phyloP scores from a whole-genome alignment of 106 monocot species.

The Hemerocallis citrina region DNA sequence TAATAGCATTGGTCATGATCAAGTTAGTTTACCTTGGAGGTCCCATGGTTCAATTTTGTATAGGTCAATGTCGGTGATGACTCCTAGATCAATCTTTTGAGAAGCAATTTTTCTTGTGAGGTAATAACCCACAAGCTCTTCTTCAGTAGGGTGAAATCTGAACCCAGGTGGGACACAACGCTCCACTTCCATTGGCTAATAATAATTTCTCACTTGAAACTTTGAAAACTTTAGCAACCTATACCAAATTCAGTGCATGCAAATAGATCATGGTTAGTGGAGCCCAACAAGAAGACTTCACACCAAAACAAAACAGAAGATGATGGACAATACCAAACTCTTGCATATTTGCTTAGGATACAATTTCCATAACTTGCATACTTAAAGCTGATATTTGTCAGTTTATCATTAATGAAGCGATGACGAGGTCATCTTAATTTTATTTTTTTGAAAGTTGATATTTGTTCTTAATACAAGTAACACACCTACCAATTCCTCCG shows the following conservation, averaged over 20 bases:
- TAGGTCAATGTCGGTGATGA: conserved; percentile 79
- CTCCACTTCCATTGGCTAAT: conserved; percentile 61
- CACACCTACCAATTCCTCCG: background rate
- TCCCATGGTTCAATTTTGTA: conserved; percentile 96
- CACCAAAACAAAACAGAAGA: background rate
- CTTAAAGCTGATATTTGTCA: no score
- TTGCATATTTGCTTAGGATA: no score
- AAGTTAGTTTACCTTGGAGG: conserved; percentile 51
- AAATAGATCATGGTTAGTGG: background rate
- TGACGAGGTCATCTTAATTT: no score
- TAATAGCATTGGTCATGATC: background rate
- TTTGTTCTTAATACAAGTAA: background rate
- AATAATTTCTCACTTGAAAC: conserved; percentile 4
- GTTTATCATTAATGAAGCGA: no score
- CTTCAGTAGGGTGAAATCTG: conserved; percentile 94
- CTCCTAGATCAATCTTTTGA: conserved; percentile 69
- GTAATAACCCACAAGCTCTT: conserved; percentile 95
- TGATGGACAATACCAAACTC: no score
- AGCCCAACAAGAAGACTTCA: no score
- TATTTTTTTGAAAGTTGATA: no score
- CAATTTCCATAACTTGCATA: background rate
- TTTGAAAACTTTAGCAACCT: conserved; percentile 8
- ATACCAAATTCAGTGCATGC: background rate
- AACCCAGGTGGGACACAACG: conserved; percentile 92
- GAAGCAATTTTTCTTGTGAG: conserved; percentile 70